Evolutionary conservation across 805 yeast genomes (phyloP), one percentile per base, ranked within the genome.

Genomic region (Yarrowia yakushimensis): DNA sequence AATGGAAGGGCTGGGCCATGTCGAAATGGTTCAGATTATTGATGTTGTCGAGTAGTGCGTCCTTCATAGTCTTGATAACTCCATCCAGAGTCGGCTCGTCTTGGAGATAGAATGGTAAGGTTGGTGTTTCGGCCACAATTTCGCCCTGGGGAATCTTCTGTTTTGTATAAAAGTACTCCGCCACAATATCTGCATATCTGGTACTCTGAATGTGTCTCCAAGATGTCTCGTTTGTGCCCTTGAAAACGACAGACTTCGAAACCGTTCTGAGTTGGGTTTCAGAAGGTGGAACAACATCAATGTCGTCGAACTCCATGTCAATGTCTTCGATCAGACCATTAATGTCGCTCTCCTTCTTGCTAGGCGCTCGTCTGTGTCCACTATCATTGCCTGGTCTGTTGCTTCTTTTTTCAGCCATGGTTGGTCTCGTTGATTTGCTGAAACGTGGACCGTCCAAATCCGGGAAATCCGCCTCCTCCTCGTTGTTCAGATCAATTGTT

Each of bases 131-230:
- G 10, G 31, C 28, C 13, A 34, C 22, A 11, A 48, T 48, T 7
- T 48, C 57, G 17, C 57, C 57, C 15, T n/a, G 41, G n/a, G 57
- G 57, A 5, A 48, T 48, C 23, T 48, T 48, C 4, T 48, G 57
- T 13, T 52, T 36, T 12, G 42, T 25, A 20, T 36, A 52, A 11
- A 48, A 34, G 25, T 52, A 52, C n/a, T 11, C 17, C 0, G 42
- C 23, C 23, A 52, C 59, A 12, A 52, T 52, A 23, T 52, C 59
- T 10, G 59, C 42, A 18, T 52, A 52, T 5, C 59, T 11, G 3
- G 31, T 34, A 30, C 33, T 52, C 23, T 52, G 59, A 10, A 36
- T 15, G 23, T 52, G 59, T 52, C 12, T 52, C 59, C 59, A 52
- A 2, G 59, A 52, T 2, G 59, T 2, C 4, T 52, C 33, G 17